These are phyloP conservation scores for Boehmeria nivea DNA, from an alignment of 306 rosid genomes.

Conservation along the genomic window DNA sequence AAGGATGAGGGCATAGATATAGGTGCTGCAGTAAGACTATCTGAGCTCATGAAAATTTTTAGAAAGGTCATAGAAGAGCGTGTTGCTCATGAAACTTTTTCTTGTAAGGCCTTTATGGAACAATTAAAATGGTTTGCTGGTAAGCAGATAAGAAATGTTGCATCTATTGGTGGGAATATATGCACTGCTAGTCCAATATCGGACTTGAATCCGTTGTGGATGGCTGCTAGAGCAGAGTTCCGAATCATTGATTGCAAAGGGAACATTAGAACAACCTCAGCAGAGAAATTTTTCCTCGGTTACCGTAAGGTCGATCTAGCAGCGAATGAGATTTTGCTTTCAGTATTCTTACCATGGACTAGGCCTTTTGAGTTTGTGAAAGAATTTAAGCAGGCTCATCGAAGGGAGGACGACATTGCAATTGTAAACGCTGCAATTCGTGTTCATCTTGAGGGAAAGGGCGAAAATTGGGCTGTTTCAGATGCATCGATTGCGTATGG, in stretches of 20 bases:
- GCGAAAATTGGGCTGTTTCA: constrained; percentile 48
- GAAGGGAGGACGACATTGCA: constrained; percentile 98
- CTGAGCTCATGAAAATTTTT: constrained; percentile 57
- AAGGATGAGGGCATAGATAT: constrained; percentile 72
- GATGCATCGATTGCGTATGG: constrained; percentile 88
- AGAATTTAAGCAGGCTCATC: constrained; percentile 92
- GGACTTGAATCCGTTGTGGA: constrained; percentile 95
- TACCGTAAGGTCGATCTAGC: constrained; percentile 88
- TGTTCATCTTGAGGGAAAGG: constrained; percentile 51
- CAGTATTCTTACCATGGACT: constrained; percentile 90
- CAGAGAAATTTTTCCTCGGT: constrained; percentile 76
- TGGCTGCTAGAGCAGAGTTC: constrained; percentile 75
- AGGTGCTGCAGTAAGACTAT: constrained; percentile 84
- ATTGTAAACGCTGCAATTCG: constrained; percentile 94
- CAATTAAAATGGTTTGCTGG: constrained; percentile 99
- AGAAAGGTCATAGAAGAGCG: constrained; percentile 54
- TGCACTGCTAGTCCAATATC: constrained; percentile 99
- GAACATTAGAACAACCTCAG: constrained; percentile 49
- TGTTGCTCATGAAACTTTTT: constrained; percentile 56
- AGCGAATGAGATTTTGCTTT: constrained; percentile 65
- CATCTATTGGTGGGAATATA: constrained; percentile 88
- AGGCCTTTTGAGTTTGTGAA: constrained; percentile 74
- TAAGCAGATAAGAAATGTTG: constrained; percentile 80
- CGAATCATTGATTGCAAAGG: constrained; percentile 64
- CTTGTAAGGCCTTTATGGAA: constrained; percentile 77